Conservation (phyloP, 331 rosid genomes). For the Quercus tomentella region DNA sequence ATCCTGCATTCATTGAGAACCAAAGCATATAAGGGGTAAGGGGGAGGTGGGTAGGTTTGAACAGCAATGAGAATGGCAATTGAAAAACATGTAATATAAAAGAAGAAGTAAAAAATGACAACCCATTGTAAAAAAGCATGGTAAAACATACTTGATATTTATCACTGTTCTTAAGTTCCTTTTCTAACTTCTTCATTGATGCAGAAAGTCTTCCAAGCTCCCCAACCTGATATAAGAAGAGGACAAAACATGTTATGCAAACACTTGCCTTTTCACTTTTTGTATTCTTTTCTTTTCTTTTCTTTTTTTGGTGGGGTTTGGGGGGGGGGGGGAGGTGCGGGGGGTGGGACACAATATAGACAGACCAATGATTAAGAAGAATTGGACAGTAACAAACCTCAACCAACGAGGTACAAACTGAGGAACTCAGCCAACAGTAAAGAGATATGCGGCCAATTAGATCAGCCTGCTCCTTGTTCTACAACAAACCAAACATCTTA, state of each 20-base stretch:
- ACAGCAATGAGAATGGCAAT: neutral
- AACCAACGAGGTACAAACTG: constrained; percentile 63
- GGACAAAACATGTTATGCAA: constrained; percentile 10
- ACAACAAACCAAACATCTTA: constrained; percentile 19
- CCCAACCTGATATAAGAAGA: constrained; percentile 54
- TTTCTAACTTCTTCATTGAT: constrained; percentile 76
- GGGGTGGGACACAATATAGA: neutral
- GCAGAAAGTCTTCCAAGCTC: constrained; percentile 93
- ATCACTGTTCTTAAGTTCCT: constrained; percentile 54
- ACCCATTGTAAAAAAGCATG: neutral
- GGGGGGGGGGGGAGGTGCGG: neutral
- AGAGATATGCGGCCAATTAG: constrained; percentile 82
- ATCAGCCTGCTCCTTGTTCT: constrained; percentile 86
- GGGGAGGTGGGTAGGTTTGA: neutral
- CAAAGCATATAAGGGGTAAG: neutral
- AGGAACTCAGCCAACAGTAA: constrained; percentile 91
- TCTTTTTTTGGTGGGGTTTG: neutral
- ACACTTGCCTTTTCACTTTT: neutral
- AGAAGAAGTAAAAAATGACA: neutral
- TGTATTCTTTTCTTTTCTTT: too few species aligned
- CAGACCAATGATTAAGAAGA: neutral
- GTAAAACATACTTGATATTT: constrained; percentile 59
- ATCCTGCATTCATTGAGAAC: constrained; percentile 45
- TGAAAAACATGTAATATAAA: neutral
- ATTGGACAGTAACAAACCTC: constrained; percentile 58